These are phyloP conservation scores for Aspergillus conjunctus DNA, from an alignment of 495 filamentous ascomycete genomes.

Conservation along the genomic window DNA sequence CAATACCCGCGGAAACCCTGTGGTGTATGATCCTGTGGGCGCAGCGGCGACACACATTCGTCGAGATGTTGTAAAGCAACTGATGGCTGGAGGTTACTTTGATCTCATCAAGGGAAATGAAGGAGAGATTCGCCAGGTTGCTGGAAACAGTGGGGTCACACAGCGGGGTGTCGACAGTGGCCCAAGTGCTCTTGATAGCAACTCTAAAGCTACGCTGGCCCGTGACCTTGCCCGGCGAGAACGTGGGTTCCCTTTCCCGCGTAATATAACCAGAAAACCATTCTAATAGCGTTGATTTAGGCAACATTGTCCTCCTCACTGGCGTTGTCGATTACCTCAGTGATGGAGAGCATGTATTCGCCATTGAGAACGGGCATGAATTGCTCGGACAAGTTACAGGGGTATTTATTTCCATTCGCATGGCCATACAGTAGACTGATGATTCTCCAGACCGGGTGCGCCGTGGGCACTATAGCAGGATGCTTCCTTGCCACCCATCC, in stretches of 20 bases:
- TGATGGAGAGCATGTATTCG: conserved; percentile 67
- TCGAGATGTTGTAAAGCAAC: conserved; percentile 65
- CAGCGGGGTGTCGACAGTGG: conserved; percentile 90
- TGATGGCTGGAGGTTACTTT: conserved; percentile 77
- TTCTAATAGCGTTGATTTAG: conserved; percentile 21
- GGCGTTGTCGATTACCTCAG: conserved; percentile 77
- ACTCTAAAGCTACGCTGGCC: conserved; percentile 62
- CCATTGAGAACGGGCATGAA: conserved; percentile 74
- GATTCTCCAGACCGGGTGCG: conserved; percentile 67
- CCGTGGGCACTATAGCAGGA: conserved; percentile 78
- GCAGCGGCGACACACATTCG: conserved; percentile 80
- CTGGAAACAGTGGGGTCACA: conserved; percentile 52
- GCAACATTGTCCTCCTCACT: conserved; percentile 82
- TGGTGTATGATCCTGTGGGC: conserved; percentile 90
- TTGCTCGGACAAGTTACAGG: conserved; percentile 83
- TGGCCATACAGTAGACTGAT: conserved; percentile 1
- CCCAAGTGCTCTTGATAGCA: conserved; percentile 52
- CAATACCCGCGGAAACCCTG: conserved; percentile 70
- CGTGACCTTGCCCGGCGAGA: conserved; percentile 65
- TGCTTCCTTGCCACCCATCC: conserved; percentile 65
- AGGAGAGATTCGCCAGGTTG: conserved; percentile 78
- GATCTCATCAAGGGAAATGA: conserved; percentile 95
- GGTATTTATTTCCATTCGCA: conserved; percentile 33
- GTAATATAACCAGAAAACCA: conserved; percentile 2
- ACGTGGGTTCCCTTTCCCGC: conserved; percentile 34